These are phyloP conservation scores for Trametes pubescens DNA, from an alignment of 1,284 basidiomycete genomes.

Conservation along the genomic window DNA sequence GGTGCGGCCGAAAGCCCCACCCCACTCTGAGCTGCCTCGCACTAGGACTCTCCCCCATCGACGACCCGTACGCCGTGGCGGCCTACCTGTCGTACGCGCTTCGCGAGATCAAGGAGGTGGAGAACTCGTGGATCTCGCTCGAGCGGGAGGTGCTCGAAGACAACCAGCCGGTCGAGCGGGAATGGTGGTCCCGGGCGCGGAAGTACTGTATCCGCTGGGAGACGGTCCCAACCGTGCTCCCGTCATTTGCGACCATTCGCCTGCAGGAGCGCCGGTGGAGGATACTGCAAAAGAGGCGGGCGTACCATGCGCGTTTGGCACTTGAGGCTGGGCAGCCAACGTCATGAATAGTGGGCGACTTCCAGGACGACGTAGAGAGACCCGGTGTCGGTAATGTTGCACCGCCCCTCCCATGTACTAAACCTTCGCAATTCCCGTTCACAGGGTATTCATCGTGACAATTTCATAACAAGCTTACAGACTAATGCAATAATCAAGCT, in stretches of 20 bases:
- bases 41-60: conserved; percentile 10
- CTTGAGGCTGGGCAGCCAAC: no score
- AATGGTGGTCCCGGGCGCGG: neutral
- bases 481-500: no score
- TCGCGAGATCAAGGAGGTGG: neutral
- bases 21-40: neutral
- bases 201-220: neutral
- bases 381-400: no score
- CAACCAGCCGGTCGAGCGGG: neutral
- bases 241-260: neutral
- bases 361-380: no score
- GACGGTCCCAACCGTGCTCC: neutral
- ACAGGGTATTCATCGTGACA: no score
- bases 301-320: neutral
- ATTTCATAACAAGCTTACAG: no score
- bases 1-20: no score
- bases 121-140: neutral
- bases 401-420: no score
- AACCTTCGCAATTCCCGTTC: no score
- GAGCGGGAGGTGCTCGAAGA: neutral
- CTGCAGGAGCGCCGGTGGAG: neutral
- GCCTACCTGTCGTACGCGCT: conserved; percentile 14
- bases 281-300: neutral
- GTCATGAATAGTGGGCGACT: no score
- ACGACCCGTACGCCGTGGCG: conserved; percentile 1